Conservation (phyloP, 495 filamentous ascomycete genomes). For the Oleoguttula mirabilis region DNA sequence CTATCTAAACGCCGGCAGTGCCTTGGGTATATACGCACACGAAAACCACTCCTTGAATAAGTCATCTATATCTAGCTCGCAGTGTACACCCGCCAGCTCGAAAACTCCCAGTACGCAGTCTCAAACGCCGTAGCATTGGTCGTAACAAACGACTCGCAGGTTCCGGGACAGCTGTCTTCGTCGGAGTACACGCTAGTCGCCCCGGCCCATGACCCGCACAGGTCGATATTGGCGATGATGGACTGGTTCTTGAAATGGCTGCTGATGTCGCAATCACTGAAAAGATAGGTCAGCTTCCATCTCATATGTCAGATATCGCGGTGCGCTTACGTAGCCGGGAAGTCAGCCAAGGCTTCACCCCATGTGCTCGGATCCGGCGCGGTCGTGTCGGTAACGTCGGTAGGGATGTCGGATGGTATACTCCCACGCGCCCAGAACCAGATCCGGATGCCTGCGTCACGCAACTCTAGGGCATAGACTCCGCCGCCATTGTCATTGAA, state of each 20-base stretch:
- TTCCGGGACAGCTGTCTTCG: slow-evolving; percentile 35
- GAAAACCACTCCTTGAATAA: too few relatives aligned
- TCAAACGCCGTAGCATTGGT: slow-evolving; percentile 30
- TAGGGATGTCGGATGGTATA: slow-evolving; percentile 26
- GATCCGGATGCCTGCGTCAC: slow-evolving; percentile 35
- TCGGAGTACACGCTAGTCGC: slow-evolving; percentile 29
- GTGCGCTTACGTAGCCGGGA: slow-evolving; percentile 38
- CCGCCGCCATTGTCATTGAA: slow-evolving; percentile 40
- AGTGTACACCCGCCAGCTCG: slow-evolving; percentile 33
- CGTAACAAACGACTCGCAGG: slow-evolving; percentile 34
- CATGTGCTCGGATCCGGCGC: slow-evolving; percentile 38
- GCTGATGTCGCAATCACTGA: slow-evolving; percentile 38
- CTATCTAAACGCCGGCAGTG: too few relatives aligned
- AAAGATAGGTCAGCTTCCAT: too few relatives aligned
- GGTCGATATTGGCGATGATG: slow-evolving; percentile 43
- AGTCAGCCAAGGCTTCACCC: slow-evolving; percentile 39
- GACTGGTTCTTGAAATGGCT: slow-evolving; percentile 40
- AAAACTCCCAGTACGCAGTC: slow-evolving; percentile 43
- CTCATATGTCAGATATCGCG: too few relatives aligned
- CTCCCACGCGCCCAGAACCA: slow-evolving; percentile 38
- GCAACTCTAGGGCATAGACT: slow-evolving; percentile 38
- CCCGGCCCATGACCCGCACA: slow-evolving; percentile 36
- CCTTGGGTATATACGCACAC: too few relatives aligned
- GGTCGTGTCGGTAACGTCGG: slow-evolving; percentile 26
- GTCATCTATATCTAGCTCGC: too few relatives aligned